Conservation (phyloP, 2,329 filamentous ascomycete genomes). For the Emydomyces testavorans region DNA sequence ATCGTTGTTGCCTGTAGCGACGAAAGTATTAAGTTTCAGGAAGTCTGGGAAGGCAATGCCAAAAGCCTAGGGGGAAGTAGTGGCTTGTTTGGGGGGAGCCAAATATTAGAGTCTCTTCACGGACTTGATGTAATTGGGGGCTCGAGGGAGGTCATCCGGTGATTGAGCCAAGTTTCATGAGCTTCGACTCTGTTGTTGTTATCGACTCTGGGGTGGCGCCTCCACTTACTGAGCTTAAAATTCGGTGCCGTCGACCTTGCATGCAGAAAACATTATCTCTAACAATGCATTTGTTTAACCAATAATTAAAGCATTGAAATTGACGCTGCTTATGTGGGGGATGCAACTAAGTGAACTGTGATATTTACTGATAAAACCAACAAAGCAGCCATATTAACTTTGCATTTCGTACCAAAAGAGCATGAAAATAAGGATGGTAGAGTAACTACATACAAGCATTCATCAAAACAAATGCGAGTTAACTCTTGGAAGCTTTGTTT, state of each 20-base stretch:
- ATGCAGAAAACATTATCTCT: too few relatives aligned
- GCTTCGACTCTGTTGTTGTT: too few relatives aligned
- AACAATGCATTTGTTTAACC: too few relatives aligned
- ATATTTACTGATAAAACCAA: too few relatives aligned
- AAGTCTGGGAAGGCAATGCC: slow-evolving; percentile 66
- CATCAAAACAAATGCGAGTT: neutral
- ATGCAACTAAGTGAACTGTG: too few relatives aligned
- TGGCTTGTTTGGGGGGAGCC: slow-evolving; percentile 65
- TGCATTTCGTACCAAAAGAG: too few relatives aligned
- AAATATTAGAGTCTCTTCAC: slow-evolving; percentile 71
- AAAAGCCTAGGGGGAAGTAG: slow-evolving; percentile 43
- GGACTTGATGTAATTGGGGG: slow-evolving; percentile 51
- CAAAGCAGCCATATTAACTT: too few relatives aligned
- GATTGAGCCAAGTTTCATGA: slow-evolving; percentile 20
- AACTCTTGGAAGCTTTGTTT: neutral
- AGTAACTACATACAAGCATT: neutral
- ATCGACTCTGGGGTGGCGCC: too few relatives aligned
- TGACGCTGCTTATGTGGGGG: too few relatives aligned
- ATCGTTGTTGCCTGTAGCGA: slow-evolving; percentile 88
- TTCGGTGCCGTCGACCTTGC: too few relatives aligned
- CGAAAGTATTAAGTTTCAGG: slow-evolving; percentile 86
- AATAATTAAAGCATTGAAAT: too few relatives aligned
- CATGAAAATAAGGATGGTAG: neutral
- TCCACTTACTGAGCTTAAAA: too few relatives aligned
- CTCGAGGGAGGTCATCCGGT: slow-evolving; percentile 53